These are phyloP conservation scores for Psilocybe azurescens DNA, from an alignment of 768 basidiomycete species.

Conservation along the genomic window DNA sequence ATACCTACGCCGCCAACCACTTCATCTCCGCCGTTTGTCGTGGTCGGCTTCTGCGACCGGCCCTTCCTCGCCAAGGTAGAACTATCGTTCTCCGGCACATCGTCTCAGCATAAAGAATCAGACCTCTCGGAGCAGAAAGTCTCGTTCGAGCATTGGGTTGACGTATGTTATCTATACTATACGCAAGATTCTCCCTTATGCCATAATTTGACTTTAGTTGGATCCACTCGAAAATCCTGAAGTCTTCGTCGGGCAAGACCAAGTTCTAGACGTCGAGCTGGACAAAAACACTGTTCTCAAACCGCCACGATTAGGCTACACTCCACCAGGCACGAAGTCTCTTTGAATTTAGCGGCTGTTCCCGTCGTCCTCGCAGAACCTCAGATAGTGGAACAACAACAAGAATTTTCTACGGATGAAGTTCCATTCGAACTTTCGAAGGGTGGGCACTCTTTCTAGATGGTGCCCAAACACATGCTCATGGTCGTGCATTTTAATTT, in stretches of 20 bases:
- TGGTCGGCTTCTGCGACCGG: conserved; percentile 44
- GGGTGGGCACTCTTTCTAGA: background rate
- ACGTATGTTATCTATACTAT: conserved; percentile 36
- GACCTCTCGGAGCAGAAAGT: conserved; percentile 38
- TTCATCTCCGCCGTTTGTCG: conserved; percentile 47
- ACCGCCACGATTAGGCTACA: conserved; percentile 36
- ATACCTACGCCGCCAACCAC: conserved; percentile 24
- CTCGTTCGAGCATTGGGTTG: conserved; percentile 59
- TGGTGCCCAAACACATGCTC: background rate
- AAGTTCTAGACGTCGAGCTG: conserved; percentile 57
- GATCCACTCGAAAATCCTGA: conserved; percentile 40
- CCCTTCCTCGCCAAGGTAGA: conserved; percentile 55
- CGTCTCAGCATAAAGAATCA: conserved; percentile 9
- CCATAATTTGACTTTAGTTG: conserved; percentile 34
- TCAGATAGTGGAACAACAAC: too few species aligned
- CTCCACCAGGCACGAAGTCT: conserved; percentile 35
- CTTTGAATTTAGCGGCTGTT: conserved; percentile 36
- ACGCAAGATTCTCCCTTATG: background rate
- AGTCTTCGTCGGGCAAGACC: conserved; percentile 49
- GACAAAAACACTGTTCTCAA: conserved; percentile 50
- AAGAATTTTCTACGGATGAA: background rate
- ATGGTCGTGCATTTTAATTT: background rate
- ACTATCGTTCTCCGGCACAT: conserved; percentile 46
- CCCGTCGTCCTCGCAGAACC: background rate
- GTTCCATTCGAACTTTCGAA: background rate